phyloP scores from a whole-genome alignment of 768 basidiomycete species.

The Serendipita sp. region DNA sequence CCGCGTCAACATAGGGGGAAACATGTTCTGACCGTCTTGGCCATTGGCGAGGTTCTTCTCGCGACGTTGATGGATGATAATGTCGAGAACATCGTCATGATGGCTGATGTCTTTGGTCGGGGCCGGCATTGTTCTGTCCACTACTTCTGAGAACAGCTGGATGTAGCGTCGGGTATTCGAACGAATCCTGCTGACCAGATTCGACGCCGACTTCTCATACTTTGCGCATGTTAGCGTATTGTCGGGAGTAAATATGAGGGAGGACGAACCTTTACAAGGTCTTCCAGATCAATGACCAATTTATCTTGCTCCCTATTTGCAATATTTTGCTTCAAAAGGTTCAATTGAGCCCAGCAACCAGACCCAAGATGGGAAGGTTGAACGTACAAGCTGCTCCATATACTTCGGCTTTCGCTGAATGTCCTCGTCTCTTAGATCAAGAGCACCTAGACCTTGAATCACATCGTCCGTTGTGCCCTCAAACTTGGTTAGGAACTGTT shows the following conservation, averaged over 20 bases:
- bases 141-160: constrained; percentile 71
- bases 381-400: constrained; percentile 63
- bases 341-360: neutral
- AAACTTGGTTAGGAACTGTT: constrained; percentile 54
- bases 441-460: constrained; percentile 47
- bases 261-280: constrained; percentile 50
- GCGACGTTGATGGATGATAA: constrained; percentile 84
- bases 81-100: constrained; percentile 89
- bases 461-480: constrained; percentile 44
- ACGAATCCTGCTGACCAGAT: constrained; percentile 64
- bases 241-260: neutral
- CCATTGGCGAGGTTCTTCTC: constrained; percentile 77
- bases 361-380: neutral
- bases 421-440: constrained; percentile 45
- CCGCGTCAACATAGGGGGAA: constrained; percentile 81
- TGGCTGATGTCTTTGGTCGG: constrained; percentile 84
- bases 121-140: constrained; percentile 77
- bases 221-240: constrained; percentile 19
- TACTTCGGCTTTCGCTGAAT: constrained; percentile 47
- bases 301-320: constrained; percentile 89
- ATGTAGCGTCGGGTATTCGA: constrained; percentile 84
- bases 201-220: constrained; percentile 56
- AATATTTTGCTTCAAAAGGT: constrained; percentile 54
- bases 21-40: constrained; percentile 50
- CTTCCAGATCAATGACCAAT: constrained; percentile 78